phyloP scores from a whole-genome alignment of 768 basidiomycete genomes.

The Rhodosporidiobolus odoratus region DNA sequence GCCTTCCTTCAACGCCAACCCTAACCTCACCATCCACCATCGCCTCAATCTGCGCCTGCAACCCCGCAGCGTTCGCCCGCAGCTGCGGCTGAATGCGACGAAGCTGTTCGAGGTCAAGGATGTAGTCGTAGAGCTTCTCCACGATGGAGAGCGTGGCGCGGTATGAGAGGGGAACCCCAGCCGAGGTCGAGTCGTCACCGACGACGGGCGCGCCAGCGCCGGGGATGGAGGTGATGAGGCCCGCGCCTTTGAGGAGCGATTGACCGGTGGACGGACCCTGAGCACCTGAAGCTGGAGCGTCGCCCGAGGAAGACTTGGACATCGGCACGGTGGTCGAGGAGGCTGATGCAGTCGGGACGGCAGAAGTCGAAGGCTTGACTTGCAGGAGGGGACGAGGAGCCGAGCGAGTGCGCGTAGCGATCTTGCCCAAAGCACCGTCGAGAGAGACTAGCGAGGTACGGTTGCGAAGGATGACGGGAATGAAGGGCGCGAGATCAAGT shows the following conservation, averaged over 20 bases:
- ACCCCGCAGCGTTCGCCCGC: background rate
- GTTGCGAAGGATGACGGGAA: conserved; percentile 8
- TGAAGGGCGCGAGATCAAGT: conserved; percentile 4
- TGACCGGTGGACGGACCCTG: conserved; percentile 8
- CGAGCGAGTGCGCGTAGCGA: conserved; percentile 86
- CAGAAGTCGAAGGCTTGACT: conserved; percentile 54
- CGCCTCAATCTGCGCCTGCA: conserved; percentile 22
- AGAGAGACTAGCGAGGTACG: conserved; percentile 61
- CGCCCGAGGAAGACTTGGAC: conserved; percentile 2
- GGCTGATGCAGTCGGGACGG: conserved; percentile 49
- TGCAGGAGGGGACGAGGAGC: conserved; percentile 95
- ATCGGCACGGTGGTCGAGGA: conserved; percentile 49
- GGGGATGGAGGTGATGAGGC: conserved; percentile 10
- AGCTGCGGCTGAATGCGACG: conserved; percentile 64
- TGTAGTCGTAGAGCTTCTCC: conserved; percentile 77
- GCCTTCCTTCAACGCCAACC: conserved; percentile 31
- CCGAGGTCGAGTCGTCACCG: no score
- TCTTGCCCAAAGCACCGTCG: conserved; percentile 88
- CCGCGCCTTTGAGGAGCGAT: conserved; percentile 27
- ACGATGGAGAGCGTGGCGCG: conserved; percentile 72
- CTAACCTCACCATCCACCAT: conserved; percentile 32
- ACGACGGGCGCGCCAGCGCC: background rate
- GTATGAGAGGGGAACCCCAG: conserved; percentile 56
- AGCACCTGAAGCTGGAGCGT: conserved; percentile 10
- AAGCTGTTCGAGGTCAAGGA: conserved; percentile 77